Evolutionary conservation across 129 eudicot genomes (phyloP), one percentile per base, ranked within the genome.

Genomic region (Heracleum sosnowskyi): DNA sequence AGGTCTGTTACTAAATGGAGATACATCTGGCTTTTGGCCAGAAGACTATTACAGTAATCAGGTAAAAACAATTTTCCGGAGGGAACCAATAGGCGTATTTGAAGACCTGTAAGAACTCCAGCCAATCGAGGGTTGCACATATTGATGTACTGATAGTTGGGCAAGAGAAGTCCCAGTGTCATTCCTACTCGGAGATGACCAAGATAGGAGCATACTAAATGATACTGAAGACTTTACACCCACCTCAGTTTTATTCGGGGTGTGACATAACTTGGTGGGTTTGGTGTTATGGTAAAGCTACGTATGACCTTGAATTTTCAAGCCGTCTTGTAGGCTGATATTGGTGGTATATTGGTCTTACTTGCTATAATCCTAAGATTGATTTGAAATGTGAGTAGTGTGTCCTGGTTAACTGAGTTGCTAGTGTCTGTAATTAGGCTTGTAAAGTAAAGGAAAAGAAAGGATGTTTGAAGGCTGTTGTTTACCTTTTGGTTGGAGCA

Each of bases 381-480:
- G 68, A 47, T 18, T 28, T 77, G 76, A 35, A 42, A 62, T 83
- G 86, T 81, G 74, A 66, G 83, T 78, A 83, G 73, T 82, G 83
- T 60, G 68, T n/a, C 17, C 34, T 26, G 64, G 62, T 51, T 51
- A 51, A 51, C 62, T 51, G 26, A 51, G 73, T 49, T 49, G 36
- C 41, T 49, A 22, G 20, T 44, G 8, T 73, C 11, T 13, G 24
- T 73, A 28, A 41, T 42, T 73, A 28, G 53, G 37, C 13, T n/a
- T 72, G 47, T 41, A 31, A 73, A 42, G 29, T 13, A 29, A 29
- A 64, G 71, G 37, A 31, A 73, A 42, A 16, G 31, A 29, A 29
- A 64, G 71, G 37, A 64, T 11, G 71, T 31, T 64, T 64, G 35
- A 20, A 69, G 35, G 35, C 31, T 22, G 49, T 31, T 39, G 76